These are phyloP conservation scores for Cyberlindnera bimundalis DNA, from an alignment of 805 yeast species.

Conservation along the genomic window DNA sequence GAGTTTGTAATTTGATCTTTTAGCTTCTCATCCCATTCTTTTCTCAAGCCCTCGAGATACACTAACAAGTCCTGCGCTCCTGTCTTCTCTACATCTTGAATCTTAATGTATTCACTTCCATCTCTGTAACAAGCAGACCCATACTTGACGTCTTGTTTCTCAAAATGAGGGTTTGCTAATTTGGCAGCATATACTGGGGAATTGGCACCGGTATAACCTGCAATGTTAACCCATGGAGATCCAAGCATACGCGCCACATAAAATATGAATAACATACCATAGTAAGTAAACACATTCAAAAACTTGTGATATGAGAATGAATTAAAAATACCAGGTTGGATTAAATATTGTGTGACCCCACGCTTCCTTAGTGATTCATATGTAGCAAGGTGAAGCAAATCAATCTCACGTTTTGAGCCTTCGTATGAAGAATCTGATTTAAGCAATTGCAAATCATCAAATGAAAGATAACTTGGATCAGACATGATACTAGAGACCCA, in stretches of 20 bases:
- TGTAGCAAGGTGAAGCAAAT: constrained; percentile 74
- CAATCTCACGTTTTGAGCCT: constrained; percentile 86
- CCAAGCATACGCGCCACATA: constrained; percentile 81
- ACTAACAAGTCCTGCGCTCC: constrained; percentile 66
- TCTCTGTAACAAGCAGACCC: constrained; percentile 69
- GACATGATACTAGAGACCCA: constrained; percentile 91
- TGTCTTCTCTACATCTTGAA: constrained; percentile 53
- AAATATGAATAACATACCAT: constrained; percentile 83
- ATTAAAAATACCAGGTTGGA: constrained; percentile 93
- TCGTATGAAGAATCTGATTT: constrained; percentile 72
- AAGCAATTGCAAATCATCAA: constrained; percentile 71
- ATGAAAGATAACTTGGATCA: constrained; percentile 66
- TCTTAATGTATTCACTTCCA: constrained; percentile 64
- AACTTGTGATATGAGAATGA: constrained; percentile 75
- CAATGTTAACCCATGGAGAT: constrained; percentile 83
- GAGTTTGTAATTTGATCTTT: constrained; percentile 63
- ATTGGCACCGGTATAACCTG: constrained; percentile 87
- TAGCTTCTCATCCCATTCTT: constrained; percentile 73
- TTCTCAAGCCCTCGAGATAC: constrained; percentile 53
- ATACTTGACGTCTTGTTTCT: constrained; percentile 50
- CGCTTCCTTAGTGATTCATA: constrained; percentile 46
- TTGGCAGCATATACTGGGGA: constrained; percentile 72
- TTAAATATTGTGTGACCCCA: constrained; percentile 68
- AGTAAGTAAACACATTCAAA: constrained; percentile 73
- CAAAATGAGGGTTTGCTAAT: constrained; percentile 44